Evolutionary conservation across 2,329 filamentous ascomycete species (phyloP).

Genomic region (Dothideomycetidae sp.): DNA sequence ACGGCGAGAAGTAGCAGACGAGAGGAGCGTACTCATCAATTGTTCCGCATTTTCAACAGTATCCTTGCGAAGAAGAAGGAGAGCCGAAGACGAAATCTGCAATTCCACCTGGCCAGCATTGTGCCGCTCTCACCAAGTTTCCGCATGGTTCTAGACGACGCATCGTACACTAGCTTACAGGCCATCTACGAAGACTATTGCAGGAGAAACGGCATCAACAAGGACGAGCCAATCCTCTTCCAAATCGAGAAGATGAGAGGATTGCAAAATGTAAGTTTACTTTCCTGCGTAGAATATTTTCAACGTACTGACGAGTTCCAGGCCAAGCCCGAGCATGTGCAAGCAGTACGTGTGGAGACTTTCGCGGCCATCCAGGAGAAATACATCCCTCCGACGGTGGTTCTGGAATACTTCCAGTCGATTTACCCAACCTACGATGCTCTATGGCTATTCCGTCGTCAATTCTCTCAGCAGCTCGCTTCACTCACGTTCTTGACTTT

Average conservation of each 20-base stretch:
- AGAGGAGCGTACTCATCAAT: conserved; percentile 86
- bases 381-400: conserved; percentile 71
- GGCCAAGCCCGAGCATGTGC: conserved; percentile 50
- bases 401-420: conserved; percentile 76
- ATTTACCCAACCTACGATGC: conserved; percentile 81
- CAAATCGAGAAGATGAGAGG: conserved; percentile 87
- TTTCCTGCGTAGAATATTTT: background rate
- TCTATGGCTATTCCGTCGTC: conserved; percentile 96
- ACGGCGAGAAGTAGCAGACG: conserved; percentile 81
- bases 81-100: conserved; percentile 78
- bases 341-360: conserved; percentile 53
- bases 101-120: conserved; percentile 93
- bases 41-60: conserved; percentile 96
- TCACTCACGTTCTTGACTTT: conserved; percentile 97
- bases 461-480: conserved; percentile 92
- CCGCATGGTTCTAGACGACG: conserved; percentile 87
- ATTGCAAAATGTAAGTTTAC: conserved; percentile 28
- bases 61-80: conserved; percentile 87
- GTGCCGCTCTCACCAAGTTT: conserved; percentile 90
- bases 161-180: conserved; percentile 86
- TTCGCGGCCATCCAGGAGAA: conserved; percentile 88
- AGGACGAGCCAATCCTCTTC: conserved; percentile 89
- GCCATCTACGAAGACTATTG: conserved; percentile 95
- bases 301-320: conserved; percentile 20
- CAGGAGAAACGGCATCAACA: conserved; percentile 68